Evolutionary conservation across 2,329 filamentous ascomycete species (phyloP).

Genomic region (Hypoxylon sp.): DNA sequence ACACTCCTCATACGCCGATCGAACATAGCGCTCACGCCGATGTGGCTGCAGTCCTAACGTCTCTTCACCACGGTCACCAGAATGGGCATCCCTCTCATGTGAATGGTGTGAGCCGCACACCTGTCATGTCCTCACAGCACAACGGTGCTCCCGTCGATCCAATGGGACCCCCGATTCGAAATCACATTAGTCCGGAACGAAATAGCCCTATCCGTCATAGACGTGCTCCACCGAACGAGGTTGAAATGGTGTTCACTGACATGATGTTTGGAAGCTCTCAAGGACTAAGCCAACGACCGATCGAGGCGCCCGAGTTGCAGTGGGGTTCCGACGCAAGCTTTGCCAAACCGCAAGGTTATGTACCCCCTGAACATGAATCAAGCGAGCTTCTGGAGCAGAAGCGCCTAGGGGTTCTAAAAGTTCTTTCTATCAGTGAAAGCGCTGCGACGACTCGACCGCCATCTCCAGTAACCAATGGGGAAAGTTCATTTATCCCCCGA

Average conservation of each 20-base stretch:
- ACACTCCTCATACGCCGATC: slow-evolving; percentile 35
- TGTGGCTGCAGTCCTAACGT: slow-evolving; percentile 52
- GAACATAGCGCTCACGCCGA: slow-evolving; percentile 50
- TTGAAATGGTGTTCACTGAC: slow-evolving; percentile 56
- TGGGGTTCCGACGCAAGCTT: slow-evolving; percentile 81
- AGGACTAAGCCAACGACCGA: slow-evolving; percentile 48
- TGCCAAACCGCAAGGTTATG: slow-evolving; percentile 69
- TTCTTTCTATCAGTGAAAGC: slow-evolving; percentile 71
- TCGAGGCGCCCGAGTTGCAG: slow-evolving; percentile 64
- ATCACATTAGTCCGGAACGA: slow-evolving; percentile 40
- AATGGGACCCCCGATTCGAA: slow-evolving; percentile 37
- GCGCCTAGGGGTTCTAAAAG: slow-evolving; percentile 69
- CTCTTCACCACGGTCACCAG: slow-evolving; percentile 50
- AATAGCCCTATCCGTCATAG: slow-evolving; percentile 47
- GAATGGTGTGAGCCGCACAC: slow-evolving; percentile 38
- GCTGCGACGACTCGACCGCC: slow-evolving; percentile 71
- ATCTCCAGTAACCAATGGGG: slow-evolving; percentile 63
- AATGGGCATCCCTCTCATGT: slow-evolving; percentile 40
- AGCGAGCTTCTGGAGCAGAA: slow-evolving; percentile 69
- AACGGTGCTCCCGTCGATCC: slow-evolving; percentile 41
- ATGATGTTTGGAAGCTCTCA: slow-evolving; percentile 58
- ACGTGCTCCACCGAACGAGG: slow-evolving; percentile 45
- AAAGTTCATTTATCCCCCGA: slow-evolving; percentile 42
- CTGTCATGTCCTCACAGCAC: slow-evolving; percentile 43
- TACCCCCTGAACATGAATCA: slow-evolving; percentile 70